Evolutionary conservation across 768 basidiomycete genomes (phyloP).

Genomic region (Leucogyrophana mollusca): DNA sequence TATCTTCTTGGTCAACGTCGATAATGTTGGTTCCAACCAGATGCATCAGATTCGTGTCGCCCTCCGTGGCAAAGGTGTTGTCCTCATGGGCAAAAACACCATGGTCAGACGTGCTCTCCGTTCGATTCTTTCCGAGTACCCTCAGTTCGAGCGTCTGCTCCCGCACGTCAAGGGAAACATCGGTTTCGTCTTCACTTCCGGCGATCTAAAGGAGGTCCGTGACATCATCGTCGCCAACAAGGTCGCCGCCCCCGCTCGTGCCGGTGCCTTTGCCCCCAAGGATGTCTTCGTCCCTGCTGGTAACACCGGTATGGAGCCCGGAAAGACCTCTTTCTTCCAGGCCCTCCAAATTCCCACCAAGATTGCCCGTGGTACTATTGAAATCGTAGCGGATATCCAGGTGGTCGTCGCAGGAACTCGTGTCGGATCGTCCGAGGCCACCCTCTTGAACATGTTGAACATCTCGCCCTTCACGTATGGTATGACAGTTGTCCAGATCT

Average conservation of each 20-base stretch:
- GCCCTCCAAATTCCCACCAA: constrained; percentile 99
- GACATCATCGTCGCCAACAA: constrained; percentile 94
- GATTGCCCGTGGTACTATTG: constrained; percentile 99
- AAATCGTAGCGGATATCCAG: constrained; percentile 97
- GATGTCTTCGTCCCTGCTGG: constrained; percentile 91
- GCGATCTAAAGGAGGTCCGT: constrained; percentile 93
- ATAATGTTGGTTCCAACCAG: constrained; percentile 99
- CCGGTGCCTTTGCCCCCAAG: constrained; percentile 92
- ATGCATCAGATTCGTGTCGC: constrained; percentile 97
- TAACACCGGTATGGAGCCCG: constrained; percentile 99
- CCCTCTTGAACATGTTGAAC: constrained; percentile 98
- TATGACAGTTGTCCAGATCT: constrained; percentile 98
- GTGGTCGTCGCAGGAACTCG: constrained; percentile 90
- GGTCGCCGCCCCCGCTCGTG: constrained; percentile 97
- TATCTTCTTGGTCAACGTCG: constrained; percentile 98
- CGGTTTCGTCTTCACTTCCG: constrained; percentile 95
- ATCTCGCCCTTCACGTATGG: constrained; percentile 99
- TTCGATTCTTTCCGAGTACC: constrained; percentile 83
- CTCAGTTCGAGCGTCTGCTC: constrained; percentile 94
- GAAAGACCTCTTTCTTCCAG: constrained; percentile 99
- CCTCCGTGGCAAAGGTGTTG: constrained; percentile 94
- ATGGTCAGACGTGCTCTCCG: constrained; percentile 99
- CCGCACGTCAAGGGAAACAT: constrained; percentile 97
- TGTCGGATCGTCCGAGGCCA: constrained; percentile 97
- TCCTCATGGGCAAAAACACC: constrained; percentile 99